Evolutionary conservation across 495 filamentous ascomycete species (phyloP), one percentile per base, ranked within the genome.

Genomic region (Daldinia decipiens): DNA sequence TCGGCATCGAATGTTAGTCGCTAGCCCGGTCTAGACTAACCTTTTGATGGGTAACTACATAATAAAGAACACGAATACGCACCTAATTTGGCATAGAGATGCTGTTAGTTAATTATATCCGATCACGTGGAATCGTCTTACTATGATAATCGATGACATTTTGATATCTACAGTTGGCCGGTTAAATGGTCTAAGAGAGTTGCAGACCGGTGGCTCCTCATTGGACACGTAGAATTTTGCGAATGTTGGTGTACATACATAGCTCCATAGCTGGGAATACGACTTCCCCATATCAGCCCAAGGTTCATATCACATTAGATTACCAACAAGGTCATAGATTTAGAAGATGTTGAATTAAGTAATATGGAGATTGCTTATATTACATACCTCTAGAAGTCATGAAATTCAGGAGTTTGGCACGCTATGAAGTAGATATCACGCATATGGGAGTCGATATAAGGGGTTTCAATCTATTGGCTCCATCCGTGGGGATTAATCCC

Each of bases 11-110:
- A 50, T 39, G 55, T 24, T 24, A 47, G 40, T 62, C 19, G 15
- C 70, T 57, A 68, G 61, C 60, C 55, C 50, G 54, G 47, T 61
- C 70, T 43, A 56, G 64, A 65, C 11, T 58, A 56, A 40, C 34
- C 19, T 64, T 0, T 34, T 68, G 43, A 45, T 54, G 55, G 40
- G 52, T 31, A 62, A 52, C 62, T 50, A 56, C 40, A 3, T 50
- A 26, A 51, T 40, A 51, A 51, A 13, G 45, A 26, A 21, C 7
- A 26, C 39, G 15, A 40, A 40, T 15, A 15, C n/a, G 39, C 17
- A 17, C 39, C 39, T 40, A 51, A 51, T 51, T 15, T 51, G 45
- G 45, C 12, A 51, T 51, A 51, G 39, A 40, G 39, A 40, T 17
- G 15, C 7, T 40, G 39, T 40, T 40, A 40, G 39, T 17, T 40